These are phyloP conservation scores for Eucalyptus pauciflora DNA, from an alignment of 345 rosid genomes.

Conservation along the genomic window DNA sequence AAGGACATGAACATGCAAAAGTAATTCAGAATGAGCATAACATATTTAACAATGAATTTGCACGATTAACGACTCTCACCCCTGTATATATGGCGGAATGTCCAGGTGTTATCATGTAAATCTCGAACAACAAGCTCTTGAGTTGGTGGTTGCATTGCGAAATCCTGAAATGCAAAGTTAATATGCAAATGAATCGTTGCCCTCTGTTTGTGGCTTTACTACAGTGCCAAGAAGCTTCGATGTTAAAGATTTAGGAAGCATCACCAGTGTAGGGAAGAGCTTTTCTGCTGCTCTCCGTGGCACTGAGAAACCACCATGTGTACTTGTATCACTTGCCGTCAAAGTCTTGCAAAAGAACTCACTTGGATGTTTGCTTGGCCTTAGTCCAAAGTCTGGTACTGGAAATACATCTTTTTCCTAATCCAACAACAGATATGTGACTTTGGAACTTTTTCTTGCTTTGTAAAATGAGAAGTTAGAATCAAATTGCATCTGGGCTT, in stretches of 20 bases:
- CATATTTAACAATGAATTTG: background rate
- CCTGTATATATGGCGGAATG: constrained; percentile 93
- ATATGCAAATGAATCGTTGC: background rate
- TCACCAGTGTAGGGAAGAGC: constrained; percentile 88
- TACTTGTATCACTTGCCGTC: constrained; percentile 96
- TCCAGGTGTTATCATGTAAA: constrained; percentile 90
- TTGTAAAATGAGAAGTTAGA: background rate
- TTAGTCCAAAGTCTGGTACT: constrained; percentile 77
- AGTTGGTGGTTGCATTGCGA: constrained; percentile 84
- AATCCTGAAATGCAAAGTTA: constrained; percentile 40
- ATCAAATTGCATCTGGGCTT: constrained; percentile 12
- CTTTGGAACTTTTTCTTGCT: background rate
- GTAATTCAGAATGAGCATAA: background rate
- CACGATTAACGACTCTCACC: constrained; percentile 25
- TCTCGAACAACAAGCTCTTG: constrained; percentile 97
- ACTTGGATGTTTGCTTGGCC: constrained; percentile 77
- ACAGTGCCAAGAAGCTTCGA: background rate
- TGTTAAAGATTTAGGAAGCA: background rate
- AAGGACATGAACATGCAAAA: background rate
- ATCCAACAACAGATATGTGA: background rate
- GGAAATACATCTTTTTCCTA: constrained; percentile 93
- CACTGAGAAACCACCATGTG: constrained; percentile 99
- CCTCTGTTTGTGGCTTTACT: background rate
- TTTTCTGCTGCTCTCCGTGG: constrained; percentile 99
- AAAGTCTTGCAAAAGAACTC: constrained; percentile 95